Conservation (phyloP, 1,284 basidiomycete species). For the Vanrija humicola region DNA sequence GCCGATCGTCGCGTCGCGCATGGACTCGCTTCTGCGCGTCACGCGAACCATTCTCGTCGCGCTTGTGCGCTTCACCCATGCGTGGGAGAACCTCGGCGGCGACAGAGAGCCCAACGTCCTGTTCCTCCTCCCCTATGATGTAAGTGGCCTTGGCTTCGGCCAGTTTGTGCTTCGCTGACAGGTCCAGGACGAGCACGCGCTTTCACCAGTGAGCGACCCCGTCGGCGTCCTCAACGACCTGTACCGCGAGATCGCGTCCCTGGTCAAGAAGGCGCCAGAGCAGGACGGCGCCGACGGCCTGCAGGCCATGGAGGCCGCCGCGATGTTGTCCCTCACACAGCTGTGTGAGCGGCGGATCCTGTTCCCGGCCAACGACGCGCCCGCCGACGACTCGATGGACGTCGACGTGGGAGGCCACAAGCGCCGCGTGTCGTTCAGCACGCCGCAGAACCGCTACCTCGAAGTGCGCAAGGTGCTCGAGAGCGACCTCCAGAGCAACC, state of each 20-base stretch:
- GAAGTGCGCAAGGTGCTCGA: constrained; percentile 61
- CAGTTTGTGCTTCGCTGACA: neutral
- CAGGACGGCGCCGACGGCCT: neutral
- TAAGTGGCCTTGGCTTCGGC: neutral
- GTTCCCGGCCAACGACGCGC: constrained; percentile 1
- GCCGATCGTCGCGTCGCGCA: constrained; percentile 65
- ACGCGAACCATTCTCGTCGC: constrained; percentile 66
- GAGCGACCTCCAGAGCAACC: constrained; percentile 62
- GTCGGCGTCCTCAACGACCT: constrained; percentile 59
- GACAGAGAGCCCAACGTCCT: constrained; percentile 58
- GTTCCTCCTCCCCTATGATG: constrained; percentile 11
- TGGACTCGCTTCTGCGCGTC: constrained; percentile 65
- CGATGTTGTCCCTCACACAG: constrained; percentile 26
- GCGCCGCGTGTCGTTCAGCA: constrained; percentile 1
- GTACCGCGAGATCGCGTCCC: constrained; percentile 72
- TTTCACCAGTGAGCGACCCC: constrained; percentile 26
- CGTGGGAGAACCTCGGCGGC: constrained; percentile 64
- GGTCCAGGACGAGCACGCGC: constrained; percentile 10
- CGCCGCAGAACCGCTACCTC: neutral
- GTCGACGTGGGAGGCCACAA: constrained; percentile 49
- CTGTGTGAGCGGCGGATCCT: constrained; percentile 55
- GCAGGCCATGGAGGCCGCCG: constrained; percentile 45
- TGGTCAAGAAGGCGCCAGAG: constrained; percentile 65
- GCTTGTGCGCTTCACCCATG: constrained; percentile 65
- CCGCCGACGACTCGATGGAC: constrained; percentile 14